Base-by-base conservation (phyloP, 169 alveolate species). In the Prorocentrum cordatum region DNA sequence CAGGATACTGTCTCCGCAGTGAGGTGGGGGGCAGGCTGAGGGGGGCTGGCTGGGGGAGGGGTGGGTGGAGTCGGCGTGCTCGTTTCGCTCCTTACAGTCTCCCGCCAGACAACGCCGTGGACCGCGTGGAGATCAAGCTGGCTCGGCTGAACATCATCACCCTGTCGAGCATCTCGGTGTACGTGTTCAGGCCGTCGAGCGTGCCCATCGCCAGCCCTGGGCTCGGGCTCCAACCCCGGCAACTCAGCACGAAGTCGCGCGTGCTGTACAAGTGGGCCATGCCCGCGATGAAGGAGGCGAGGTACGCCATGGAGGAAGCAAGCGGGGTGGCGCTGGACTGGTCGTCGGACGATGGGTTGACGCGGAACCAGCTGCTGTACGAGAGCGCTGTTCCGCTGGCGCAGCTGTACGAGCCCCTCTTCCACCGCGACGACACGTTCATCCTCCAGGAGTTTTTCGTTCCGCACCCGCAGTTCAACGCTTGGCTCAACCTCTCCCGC, bases 131-230 rank as follows among this genome's bases (percentile, higher is more conserved):
- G n/a, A 62, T 82, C 70, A 82, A 82, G 58, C 80, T 82, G 26
- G 91, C 82, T 2, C 91, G 91, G 32, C 80, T 82, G 67, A 82
- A 82, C 82, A 82, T 82, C 38, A 31, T 82, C 6, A 73, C 62
- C 26, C 24, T 68, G 5, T 35, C 39, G 61, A 14, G 32, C n/a
- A 64, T 64, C 27, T 73, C 66, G 26, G 32, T 82, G 20, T 82
- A 59, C 70, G 50, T 82, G 7, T 82, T 82, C 58, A 14, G 64
- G 31, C 64, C 29, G n/a, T 14, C 29, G 29, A 26, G 20, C 27
- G 27, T 26, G n/a, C 29, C 29, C 64, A 26, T 26, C 31, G 20
- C 64, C 31, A 50, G 7, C 20, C 20, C 64, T 6, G 7, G 29
- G 27, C 64, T 50, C 7, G 29, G 29, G 31, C 64, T 50, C 6